Conservation (phyloP, 352 stramenopile species). For the Phytophthora niederhauseri region DNA sequence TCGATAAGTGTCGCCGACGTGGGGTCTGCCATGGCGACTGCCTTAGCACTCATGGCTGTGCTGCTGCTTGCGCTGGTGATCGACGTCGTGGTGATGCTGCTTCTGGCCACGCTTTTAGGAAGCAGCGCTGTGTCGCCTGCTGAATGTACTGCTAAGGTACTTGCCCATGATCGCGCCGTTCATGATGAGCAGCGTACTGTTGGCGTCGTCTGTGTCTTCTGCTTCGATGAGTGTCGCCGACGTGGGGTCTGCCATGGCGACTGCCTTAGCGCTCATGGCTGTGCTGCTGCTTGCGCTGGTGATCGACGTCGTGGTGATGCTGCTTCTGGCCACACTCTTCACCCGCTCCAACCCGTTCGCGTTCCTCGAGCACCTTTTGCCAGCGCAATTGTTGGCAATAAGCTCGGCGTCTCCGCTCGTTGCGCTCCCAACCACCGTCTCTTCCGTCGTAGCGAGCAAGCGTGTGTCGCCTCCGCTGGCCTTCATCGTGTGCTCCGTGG, state of each 20-base stretch:
- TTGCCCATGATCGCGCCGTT: constrained; percentile 51
- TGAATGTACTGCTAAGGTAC: constrained; percentile 44
- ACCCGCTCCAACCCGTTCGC: constrained; percentile 56
- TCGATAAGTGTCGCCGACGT: constrained; percentile 5
- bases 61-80: constrained; percentile 55
- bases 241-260: constrained; percentile 20
- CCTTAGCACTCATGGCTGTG: constrained; percentile 50
- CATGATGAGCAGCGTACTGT: constrained; percentile 49
- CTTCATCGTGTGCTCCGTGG: constrained; percentile 57
- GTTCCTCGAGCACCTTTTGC: constrained; percentile 52
- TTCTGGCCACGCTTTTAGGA: constrained; percentile 38
- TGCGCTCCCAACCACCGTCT: constrained; percentile 55
- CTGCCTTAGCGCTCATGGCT: constrained; percentile 47
- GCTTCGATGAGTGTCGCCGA: constrained; percentile 1
- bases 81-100: constrained; percentile 46
- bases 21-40: constrained; percentile 23
- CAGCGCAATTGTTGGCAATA: constrained; percentile 57
- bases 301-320: constrained; percentile 44
- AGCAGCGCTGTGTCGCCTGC: constrained; percentile 45
- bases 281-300: constrained; percentile 57
- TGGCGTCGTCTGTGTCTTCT: constrained; percentile 20
- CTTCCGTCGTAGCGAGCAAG: constrained; percentile 51
- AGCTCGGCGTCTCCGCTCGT: constrained; percentile 57
- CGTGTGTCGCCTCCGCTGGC: constrained; percentile 64
- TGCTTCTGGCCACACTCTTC: constrained; percentile 41